Conservation (phyloP, 805 yeast genomes). For the Monosporozyma siamensis region DNA sequence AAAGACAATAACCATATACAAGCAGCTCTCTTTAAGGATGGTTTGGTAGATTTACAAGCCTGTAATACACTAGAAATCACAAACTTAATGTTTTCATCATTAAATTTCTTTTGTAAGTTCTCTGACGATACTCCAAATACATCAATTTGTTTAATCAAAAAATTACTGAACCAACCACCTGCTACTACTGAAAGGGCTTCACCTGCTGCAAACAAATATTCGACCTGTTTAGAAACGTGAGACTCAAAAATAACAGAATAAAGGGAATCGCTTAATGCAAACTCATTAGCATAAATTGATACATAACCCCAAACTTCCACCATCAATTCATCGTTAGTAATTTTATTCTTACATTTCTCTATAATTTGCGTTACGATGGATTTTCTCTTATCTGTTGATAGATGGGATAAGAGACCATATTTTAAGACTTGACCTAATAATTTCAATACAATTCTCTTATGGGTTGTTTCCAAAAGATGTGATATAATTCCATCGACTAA, state of each 20-base stretch:
- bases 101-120: slow-evolving; percentile 4
- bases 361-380: slow-evolving; percentile 20
- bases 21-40: slow-evolving; percentile 61
- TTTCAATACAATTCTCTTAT: slow-evolving; percentile 3
- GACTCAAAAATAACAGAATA: slow-evolving; percentile 46
- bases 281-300: slow-evolving; percentile 33
- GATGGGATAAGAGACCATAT: slow-evolving; percentile 30
- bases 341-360: slow-evolving; percentile 30
- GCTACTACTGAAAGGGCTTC: slow-evolving; percentile 70
- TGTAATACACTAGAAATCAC: slow-evolving; percentile 44
- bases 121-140: slow-evolving; percentile 32
- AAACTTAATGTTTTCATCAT: slow-evolving; percentile 13
- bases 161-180: slow-evolving; percentile 64
- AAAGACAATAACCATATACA: slow-evolving; percentile 82
- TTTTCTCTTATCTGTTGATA: slow-evolving; percentile 14
- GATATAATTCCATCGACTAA: neutral
- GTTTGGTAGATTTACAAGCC: slow-evolving; percentile 57
- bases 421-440: slow-evolving; percentile 31
- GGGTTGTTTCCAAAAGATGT: slow-evolving; percentile 1
- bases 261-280: slow-evolving; percentile 27
- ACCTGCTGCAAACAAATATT: slow-evolving; percentile 67
- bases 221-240: slow-evolving; percentile 62
- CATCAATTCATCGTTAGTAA: slow-evolving; percentile 51
- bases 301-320: slow-evolving; percentile 48
- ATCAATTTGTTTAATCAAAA: slow-evolving; percentile 45